Evolutionary conservation across 2,329 filamentous ascomycete genomes (phyloP).

Genomic region (Aspergillus sp.): DNA sequence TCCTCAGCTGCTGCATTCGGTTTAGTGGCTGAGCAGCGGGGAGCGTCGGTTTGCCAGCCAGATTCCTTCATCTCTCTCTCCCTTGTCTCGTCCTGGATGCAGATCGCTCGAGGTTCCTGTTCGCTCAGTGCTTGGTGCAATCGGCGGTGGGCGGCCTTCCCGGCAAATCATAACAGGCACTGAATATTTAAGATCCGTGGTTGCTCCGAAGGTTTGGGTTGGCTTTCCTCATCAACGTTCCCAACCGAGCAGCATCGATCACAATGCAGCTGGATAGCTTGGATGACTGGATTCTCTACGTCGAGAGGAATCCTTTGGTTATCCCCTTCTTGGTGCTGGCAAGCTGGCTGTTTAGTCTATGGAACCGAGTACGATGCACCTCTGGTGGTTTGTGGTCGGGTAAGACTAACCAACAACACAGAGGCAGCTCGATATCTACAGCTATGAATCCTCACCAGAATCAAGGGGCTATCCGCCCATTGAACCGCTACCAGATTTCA

Average conservation of each 20-base stretch:
- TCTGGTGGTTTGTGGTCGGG: neutral
- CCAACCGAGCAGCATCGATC: neutral
- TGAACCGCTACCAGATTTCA: constrained; percentile 49
- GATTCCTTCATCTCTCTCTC: neutral
- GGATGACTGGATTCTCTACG: neutral
- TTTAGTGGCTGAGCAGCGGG: neutral
- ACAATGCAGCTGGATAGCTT: neutral
- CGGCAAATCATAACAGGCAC: constrained; percentile 15
- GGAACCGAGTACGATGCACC: constrained; percentile 10
- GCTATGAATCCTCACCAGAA: neutral
- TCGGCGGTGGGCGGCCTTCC: constrained; percentile 14
- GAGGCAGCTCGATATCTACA: neutral
- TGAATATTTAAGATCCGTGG: constrained; percentile 4
- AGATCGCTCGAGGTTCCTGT: neutral
- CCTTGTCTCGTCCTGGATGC: neutral
- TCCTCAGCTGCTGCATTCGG: neutral
- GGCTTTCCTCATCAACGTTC: neutral
- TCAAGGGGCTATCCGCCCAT: constrained; percentile 26
- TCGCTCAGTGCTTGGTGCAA: constrained; percentile 12
- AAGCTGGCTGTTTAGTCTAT: constrained; percentile 9
- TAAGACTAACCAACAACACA: neutral
- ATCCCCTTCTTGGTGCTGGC: constrained; percentile 3
- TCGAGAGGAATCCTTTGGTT: constrained; percentile 5
- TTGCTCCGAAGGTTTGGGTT: neutral
- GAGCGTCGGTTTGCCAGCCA: neutral